Base-by-base conservation (phyloP, 768 basidiomycete species). In the Pleurotus cornucopiae region DNA sequence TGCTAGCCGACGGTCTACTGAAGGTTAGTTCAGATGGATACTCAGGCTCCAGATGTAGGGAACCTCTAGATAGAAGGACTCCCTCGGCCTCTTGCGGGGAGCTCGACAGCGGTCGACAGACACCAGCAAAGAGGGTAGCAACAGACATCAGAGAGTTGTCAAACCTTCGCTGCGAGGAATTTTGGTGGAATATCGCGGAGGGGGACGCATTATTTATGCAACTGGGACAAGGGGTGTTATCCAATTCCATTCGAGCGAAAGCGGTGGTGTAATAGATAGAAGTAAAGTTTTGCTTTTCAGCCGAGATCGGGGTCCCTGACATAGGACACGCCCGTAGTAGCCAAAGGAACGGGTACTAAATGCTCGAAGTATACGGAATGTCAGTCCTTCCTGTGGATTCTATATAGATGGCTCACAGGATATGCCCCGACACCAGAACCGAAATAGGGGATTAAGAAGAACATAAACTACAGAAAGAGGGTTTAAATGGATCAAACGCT, bases 401-500 rank as follows among this genome's bases (percentile, higher is more conserved):
- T 73, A 70, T 68, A 71, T 71, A 73, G 71, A 63, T 63, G 62
- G 68, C 71, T 72, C 64, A 68, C 67, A 69, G 69, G 69, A 40
- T 72, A 70, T 73, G 73, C 69, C 70, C 73, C 73, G 70, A 71
- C 65, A 58, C 66, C 64, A 73, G 67, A 74, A 67, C 70, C 71
- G 61, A 55, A 58, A 73, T 67, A 71, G 71, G 67, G 66, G 63
- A 68, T 76, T 76, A 80, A 75, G 73, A 53, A 53, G 69, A 79
- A 70, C 74, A 74, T 77, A 85, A 70, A 76, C 75, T 75, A 76
- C 66, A 68, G 63, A 67, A 63, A 64, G 39, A 34, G 41, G 38
- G 39, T 34, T 53, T 21, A 53, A 53, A 34, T 34, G 30, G 64
- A 79, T 88, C 80, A 91, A 73, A 95, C 80, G 66, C 79, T 86